phyloP scores from a whole-genome alignment of 495 filamentous ascomycete genomes.

The Xylaria curta region DNA sequence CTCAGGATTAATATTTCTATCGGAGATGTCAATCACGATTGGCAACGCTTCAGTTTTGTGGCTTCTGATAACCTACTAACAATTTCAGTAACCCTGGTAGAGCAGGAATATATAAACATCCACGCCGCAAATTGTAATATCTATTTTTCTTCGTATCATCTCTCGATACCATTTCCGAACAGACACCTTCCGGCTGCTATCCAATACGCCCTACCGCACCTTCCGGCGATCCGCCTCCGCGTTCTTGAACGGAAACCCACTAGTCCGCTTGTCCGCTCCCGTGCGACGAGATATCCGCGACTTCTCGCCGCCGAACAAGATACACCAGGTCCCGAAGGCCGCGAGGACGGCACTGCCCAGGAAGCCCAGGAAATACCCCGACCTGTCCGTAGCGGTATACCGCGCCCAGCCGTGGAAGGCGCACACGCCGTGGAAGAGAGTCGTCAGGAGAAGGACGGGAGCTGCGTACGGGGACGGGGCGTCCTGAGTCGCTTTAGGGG shows the following conservation, averaged over 20 bases:
- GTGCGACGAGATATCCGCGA: constrained; percentile 71
- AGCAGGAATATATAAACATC: neutral
- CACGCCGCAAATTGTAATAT: neutral
- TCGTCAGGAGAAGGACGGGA: constrained; percentile 69
- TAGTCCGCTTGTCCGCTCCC: constrained; percentile 78
- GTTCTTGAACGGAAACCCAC: constrained; percentile 85
- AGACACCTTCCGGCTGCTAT: neutral
- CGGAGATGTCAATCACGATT: neutral
- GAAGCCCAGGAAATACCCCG: constrained; percentile 61
- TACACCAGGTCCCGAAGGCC: constrained; percentile 71
- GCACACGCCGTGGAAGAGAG: constrained; percentile 65
- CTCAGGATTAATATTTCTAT: neutral
- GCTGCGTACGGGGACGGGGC: constrained; percentile 65
- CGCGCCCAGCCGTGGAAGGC: constrained; percentile 74
- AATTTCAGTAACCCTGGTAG: neutral
- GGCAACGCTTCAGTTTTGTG: neutral
- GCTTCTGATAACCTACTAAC: neutral
- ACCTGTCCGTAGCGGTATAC: constrained; percentile 60
- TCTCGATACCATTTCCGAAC: no score
- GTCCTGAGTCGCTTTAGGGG: constrained; percentile 16
- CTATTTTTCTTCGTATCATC: neutral
- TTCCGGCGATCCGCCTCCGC: constrained; percentile 22
- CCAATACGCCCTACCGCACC: constrained; percentile 2
- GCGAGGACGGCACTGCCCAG: constrained; percentile 59
- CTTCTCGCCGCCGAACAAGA: constrained; percentile 72